Base-by-base conservation (phyloP, 805 yeast genomes). In the Geotrichum ghanense region DNA sequence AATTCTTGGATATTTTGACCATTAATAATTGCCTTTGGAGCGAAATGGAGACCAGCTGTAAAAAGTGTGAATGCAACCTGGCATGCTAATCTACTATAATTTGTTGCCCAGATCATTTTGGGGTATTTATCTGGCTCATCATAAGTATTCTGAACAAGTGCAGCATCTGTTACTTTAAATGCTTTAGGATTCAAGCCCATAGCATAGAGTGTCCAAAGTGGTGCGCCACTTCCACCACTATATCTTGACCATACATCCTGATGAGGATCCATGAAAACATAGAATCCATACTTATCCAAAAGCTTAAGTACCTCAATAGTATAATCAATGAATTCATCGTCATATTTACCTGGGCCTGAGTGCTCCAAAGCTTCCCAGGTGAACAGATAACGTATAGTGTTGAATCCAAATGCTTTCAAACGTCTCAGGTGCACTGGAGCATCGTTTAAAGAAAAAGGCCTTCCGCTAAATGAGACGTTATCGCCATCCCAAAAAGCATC, bases 321-420 rank as follows among this genome's bases (percentile, higher is more conserved):
- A 60, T 80, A 85, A 22, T 79, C 77, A 44, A 87, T 73, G 56
- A 75, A 89, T 17, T 78, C 87, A 22, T 75, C 76, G 61, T 89
- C 97, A 59, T 88, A 89, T 7, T 62, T 61, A 0, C 84, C 92
- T 0, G 97, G 97, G 0, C 95, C 95, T 42, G 66, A 69, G 56
- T 89, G 96, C 61, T 89, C 97, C 6, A 89, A 57, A 0, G 96
- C 90, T 61, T 89, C 97, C 97, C 97, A 89, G 0, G 94, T 82
- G 44, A 84, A 68, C 17, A 87, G 67, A 59, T 79, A 83, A 48
- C 97, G 66, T 19, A 89, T 72, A 2, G 82, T 73, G 59, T 88
- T 89, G 63, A 74, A 86, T 1, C 97, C 97, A 76, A 89, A 75
- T 4, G 78, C 69, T 59, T 81, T 84, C 58, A 89, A 75, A 48